Evolutionary conservation across 208 protist species (phyloP).

Genomic region (Trypanosomatidae sp.): DNA sequence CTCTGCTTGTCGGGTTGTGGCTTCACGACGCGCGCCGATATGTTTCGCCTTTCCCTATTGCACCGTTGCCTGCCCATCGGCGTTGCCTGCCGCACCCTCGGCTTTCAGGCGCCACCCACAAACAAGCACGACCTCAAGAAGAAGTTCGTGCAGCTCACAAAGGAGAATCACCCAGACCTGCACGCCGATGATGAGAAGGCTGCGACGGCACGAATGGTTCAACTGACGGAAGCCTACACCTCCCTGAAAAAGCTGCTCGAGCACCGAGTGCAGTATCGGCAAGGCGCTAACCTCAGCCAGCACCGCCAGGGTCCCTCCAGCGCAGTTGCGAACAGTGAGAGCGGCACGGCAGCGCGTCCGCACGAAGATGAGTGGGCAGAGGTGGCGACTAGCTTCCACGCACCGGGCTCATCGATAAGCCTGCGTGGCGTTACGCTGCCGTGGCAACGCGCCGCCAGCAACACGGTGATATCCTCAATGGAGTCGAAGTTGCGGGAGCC

Average conservation of each 20-base stretch:
- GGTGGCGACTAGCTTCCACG: conserved; percentile 51
- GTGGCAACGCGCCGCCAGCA: conserved; percentile 61
- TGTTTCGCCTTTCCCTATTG: conserved; percentile 32
- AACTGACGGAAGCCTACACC: conserved; percentile 72
- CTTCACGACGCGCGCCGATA: conserved; percentile 8
- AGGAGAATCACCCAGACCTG: conserved; percentile 77
- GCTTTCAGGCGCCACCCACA: conserved; percentile 53
- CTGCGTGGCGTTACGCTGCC: conserved; percentile 59
- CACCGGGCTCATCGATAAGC: conserved; percentile 60
- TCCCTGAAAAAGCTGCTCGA: conserved; percentile 61
- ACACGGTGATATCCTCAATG: conserved; percentile 16
- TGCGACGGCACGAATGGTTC: conserved; percentile 49
- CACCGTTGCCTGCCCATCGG: conserved; percentile 47
- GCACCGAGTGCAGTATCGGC: conserved; percentile 32
- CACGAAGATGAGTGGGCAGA: conserved; percentile 24
- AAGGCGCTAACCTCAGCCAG: neutral
- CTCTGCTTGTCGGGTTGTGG: neutral
- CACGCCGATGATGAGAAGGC: conserved; percentile 32
- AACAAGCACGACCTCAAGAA: conserved; percentile 63
- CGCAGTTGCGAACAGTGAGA: neutral
- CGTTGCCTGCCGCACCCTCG: conserved; percentile 59
- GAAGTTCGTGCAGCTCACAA: conserved; percentile 67
- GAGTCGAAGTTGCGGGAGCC: conserved; percentile 28
- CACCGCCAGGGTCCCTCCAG: neutral
- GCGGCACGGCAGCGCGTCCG: neutral